These are phyloP conservation scores for Panaeolus papilionaceus DNA, from an alignment of 768 basidiomycete genomes.

Conservation along the genomic window DNA sequence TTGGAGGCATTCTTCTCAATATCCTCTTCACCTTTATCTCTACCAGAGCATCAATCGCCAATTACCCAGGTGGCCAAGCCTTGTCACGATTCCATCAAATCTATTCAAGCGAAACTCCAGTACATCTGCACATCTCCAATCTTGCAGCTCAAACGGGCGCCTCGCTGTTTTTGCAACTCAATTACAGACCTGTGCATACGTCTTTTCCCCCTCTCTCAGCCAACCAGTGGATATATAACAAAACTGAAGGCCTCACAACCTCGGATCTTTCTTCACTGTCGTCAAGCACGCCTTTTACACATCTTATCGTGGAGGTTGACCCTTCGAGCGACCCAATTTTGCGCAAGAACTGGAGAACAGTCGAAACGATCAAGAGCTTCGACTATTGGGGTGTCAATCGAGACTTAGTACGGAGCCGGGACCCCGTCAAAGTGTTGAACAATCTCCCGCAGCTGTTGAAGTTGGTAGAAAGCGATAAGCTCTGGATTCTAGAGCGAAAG, in stretches of 20 bases:
- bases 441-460: conserved; percentile 35
- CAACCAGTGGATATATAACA: conserved; percentile 74
- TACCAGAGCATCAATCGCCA: conserved; percentile 64
- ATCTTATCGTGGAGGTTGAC: conserved; percentile 63
- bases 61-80: conserved; percentile 92
- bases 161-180: conserved; percentile 81
- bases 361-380: conserved; percentile 54
- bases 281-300: conserved; percentile 50
- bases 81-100: conserved; percentile 64
- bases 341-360: conserved; percentile 45
- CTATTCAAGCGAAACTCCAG: conserved; percentile 32
- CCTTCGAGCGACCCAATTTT: conserved; percentile 32
- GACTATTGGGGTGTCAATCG: conserved; percentile 39
- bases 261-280: conserved; percentile 43
- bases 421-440: conserved; percentile 25
- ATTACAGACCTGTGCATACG: conserved; percentile 59
- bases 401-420: conserved; percentile 19
- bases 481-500: conserved; percentile 57
- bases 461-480: conserved; percentile 44
- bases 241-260: conserved; percentile 70
- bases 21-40: conserved; percentile 55
- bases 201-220: conserved; percentile 22
- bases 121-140: conserved; percentile 81
- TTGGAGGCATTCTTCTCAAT: conserved; percentile 61
- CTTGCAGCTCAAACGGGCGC: conserved; percentile 91